phyloP scores from a whole-genome alignment of 768 basidiomycete species.

The Tulasnella sp. region DNA sequence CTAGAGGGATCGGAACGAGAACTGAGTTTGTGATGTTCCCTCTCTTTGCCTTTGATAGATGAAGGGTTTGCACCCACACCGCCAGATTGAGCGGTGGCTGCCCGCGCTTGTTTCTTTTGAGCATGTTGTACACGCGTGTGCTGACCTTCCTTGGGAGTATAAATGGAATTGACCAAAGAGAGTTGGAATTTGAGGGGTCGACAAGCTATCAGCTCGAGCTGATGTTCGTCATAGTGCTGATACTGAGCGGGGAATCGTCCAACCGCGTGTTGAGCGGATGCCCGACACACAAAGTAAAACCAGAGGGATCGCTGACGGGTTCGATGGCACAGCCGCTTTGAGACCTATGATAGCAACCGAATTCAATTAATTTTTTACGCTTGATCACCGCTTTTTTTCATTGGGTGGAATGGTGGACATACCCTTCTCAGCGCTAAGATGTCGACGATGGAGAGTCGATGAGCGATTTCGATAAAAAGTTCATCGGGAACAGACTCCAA shows the following conservation, averaged over 20 bases:
- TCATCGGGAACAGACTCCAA: neutral
- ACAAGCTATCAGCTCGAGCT: neutral
- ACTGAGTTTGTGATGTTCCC: neutral
- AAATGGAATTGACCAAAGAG: too few relatives aligned
- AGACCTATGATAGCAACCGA: neutral
- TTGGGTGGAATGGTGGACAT: neutral
- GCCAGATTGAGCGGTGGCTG: too few relatives aligned
- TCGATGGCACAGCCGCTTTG: neutral
- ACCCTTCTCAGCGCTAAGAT: conserved; percentile 1
- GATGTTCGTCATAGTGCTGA: neutral
- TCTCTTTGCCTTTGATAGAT: neutral
- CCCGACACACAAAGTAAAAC: neutral
- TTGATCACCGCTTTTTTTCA: neutral
- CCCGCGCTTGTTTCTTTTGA: too few relatives aligned
- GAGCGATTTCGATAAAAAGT: conserved; percentile 1
- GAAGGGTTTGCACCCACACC: too few relatives aligned
- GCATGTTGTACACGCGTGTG: too few relatives aligned
- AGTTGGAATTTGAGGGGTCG: neutral
- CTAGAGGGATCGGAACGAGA: neutral
- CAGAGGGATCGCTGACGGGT: neutral
- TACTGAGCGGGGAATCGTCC: neutral
- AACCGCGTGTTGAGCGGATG: conserved; percentile 2
- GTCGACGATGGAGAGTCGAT: conserved; percentile 1
- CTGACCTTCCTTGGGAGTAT: too few relatives aligned
- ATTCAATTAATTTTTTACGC: neutral